Conservation (phyloP, 257 asterid genomes). For the Lithospermum erythrorhizon region DNA sequence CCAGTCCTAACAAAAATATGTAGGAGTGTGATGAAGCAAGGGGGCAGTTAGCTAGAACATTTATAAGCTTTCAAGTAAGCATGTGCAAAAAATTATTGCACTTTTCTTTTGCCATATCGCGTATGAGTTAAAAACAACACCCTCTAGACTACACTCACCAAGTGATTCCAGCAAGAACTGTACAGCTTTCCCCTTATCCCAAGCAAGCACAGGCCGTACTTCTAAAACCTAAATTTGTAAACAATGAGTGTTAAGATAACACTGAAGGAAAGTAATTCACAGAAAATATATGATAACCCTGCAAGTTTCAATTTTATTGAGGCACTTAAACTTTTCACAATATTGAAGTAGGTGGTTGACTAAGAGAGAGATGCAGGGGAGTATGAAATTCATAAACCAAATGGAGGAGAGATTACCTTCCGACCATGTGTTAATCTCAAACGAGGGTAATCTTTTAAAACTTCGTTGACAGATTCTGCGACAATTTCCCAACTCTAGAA, state of each 20-base stretch:
- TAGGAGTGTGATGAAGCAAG: no score
- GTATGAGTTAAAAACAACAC: no score
- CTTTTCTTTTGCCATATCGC: no score
- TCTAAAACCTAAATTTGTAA: slow-evolving; percentile 55
- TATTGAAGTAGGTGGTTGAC: background rate
- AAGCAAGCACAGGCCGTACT: slow-evolving; percentile 78
- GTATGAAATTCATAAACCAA: background rate
- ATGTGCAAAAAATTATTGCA: no score
- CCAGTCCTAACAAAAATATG: no score
- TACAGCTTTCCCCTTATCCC: slow-evolving; percentile 98
- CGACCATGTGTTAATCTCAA: slow-evolving; percentile 91
- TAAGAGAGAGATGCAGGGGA: background rate
- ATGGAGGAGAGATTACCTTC: slow-evolving; percentile 40
- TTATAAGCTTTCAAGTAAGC: no score
- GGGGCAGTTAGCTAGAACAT: no score
- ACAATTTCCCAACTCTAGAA: slow-evolving; percentile 62
- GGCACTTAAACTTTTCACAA: background rate
- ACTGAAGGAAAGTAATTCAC: background rate
- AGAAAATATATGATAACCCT: background rate
- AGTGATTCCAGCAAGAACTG: slow-evolving; percentile 89
- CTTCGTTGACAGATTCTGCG: slow-evolving; percentile 45
- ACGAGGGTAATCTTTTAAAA: slow-evolving; percentile 64
- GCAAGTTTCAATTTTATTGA: background rate
- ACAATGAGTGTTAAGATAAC: background rate
- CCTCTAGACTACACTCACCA: slow-evolving; percentile 39